Percentiles rank a stretch among this genome's conserved stretches.
Conservation (phyloP, 768 basidiomycete genomes). For the Phallus indusiatus region DNA sequence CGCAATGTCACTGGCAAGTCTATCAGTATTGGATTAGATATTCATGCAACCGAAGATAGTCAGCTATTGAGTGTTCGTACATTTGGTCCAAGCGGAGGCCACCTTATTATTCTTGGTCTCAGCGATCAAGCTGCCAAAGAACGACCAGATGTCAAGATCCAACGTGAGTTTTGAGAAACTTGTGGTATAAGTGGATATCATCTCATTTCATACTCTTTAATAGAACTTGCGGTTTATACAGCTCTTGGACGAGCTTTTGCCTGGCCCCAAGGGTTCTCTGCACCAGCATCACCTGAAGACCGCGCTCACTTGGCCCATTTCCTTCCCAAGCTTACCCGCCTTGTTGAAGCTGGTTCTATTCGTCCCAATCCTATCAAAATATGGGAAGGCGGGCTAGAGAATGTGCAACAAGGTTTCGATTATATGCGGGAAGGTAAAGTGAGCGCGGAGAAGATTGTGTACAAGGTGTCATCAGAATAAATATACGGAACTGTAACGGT, state of each 20-base stretch:
- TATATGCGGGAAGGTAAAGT: conserved; percentile 11
- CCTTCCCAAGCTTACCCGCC: background rate
- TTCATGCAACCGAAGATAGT: background rate
- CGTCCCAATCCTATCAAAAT: conserved; percentile 4
- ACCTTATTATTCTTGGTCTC: background rate
- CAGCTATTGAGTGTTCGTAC: background rate
- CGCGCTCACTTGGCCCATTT: conserved; percentile 3
- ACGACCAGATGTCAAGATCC: background rate
- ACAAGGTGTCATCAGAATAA: too few relatives aligned
- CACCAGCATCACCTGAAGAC: background rate
- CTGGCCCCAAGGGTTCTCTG: background rate
- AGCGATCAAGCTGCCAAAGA: background rate
- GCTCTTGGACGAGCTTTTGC: background rate
- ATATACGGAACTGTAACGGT: too few relatives aligned
- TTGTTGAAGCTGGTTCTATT: background rate
- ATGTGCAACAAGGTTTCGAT: conserved; percentile 9
- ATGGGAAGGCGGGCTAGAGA: conserved; percentile 10
- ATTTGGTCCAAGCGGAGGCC: background rate
- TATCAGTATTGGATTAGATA: background rate
- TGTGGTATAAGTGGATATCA: background rate
- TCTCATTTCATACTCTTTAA: background rate
- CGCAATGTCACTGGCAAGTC: background rate
- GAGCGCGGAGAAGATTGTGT: conserved; percentile 13
- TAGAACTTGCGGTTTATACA: conserved; percentile 6
- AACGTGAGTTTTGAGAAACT: background rate